These are phyloP conservation scores for Prunus dulcis DNA, from an alignment of 306 rosid genomes.

Conservation along the genomic window DNA sequence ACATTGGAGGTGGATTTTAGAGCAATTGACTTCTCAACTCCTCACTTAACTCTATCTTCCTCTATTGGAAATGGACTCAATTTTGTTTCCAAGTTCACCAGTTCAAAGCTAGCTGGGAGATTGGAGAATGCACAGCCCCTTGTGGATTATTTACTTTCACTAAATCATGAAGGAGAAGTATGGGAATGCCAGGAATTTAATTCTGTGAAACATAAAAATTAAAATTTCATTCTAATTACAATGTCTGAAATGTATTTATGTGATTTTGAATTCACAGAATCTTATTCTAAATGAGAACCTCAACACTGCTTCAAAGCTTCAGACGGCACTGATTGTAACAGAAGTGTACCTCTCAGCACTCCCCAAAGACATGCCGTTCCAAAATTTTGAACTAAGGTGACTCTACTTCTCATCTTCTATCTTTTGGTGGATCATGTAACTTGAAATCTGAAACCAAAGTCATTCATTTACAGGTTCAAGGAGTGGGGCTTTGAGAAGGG, in stretches of 20 bases:
- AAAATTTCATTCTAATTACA: neutral
- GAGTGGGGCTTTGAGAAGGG: conserved; percentile 98
- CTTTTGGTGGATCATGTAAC: neutral
- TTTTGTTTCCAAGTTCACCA: conserved; percentile 55
- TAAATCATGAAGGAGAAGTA: conserved; percentile 70
- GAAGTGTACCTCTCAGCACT: conserved; percentile 56
- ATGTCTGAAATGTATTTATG: neutral
- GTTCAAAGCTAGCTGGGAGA: conserved; percentile 51
- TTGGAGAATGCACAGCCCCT: conserved; percentile 61
- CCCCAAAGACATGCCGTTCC: conserved; percentile 50
- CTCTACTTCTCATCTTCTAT: neutral
- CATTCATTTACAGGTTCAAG: conserved; percentile 51
- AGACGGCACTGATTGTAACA: conserved; percentile 58
- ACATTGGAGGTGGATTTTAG: conserved; percentile 82
- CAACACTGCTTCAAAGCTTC: conserved; percentile 64
- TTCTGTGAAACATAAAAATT: neutral
- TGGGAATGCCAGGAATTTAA: conserved; percentile 9
- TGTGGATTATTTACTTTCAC: conserved; percentile 69
- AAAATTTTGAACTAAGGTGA: conserved; percentile 64
- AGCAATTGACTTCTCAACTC: conserved; percentile 62
- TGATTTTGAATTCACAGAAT: conserved; percentile 40
- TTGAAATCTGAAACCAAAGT: neutral
- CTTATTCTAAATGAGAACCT: conserved; percentile 66
- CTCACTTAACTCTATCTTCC: conserved; percentile 61
- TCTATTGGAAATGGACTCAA: conserved; percentile 80